phyloP scores from a whole-genome alignment of 176 grass and related monocot species.

The Alloteropsis semialata region DNA sequence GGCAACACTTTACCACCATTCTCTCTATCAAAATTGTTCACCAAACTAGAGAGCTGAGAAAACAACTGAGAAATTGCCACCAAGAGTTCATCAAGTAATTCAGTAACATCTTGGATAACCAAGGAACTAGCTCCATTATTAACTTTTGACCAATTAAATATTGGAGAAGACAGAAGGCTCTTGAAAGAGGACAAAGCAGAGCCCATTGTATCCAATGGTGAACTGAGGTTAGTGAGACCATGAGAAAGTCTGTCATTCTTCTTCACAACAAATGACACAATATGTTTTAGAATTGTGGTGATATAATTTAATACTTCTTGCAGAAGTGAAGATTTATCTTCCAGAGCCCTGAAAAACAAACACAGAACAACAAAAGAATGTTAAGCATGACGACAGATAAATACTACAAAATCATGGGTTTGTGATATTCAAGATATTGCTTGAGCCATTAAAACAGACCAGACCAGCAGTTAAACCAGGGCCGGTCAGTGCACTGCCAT shows the following conservation, averaged over 20 bases:
- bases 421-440: neutral
- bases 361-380: slow-evolving; percentile 24
- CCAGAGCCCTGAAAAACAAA: slow-evolving; percentile 45
- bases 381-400: neutral
- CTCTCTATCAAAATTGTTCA: slow-evolving; percentile 47
- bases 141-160: slow-evolving; percentile 51
- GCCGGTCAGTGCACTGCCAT: neutral
- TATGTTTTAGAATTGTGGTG: slow-evolving; percentile 53
- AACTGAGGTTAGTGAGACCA: slow-evolving; percentile 45
- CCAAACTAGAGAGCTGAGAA: slow-evolving; percentile 41
- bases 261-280: slow-evolving; percentile 55
- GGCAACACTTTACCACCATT: slow-evolving; percentile 42
- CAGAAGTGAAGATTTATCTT: slow-evolving; percentile 59
- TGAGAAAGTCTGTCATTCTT: slow-evolving; percentile 60
- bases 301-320: slow-evolving; percentile 48
- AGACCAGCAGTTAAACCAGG: neutral
- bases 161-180: slow-evolving; percentile 63
- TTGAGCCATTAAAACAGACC: neutral
- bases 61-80: slow-evolving; percentile 61
- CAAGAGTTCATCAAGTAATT: slow-evolving; percentile 72
- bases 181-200: slow-evolving; percentile 52
- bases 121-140: slow-evolving; percentile 38
- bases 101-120: slow-evolving; percentile 36
- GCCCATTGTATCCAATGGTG: slow-evolving; percentile 53
- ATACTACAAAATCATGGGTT: slow-evolving; percentile 1